Conservation (phyloP, 768 basidiomycete species). For the Chiua virens region DNA sequence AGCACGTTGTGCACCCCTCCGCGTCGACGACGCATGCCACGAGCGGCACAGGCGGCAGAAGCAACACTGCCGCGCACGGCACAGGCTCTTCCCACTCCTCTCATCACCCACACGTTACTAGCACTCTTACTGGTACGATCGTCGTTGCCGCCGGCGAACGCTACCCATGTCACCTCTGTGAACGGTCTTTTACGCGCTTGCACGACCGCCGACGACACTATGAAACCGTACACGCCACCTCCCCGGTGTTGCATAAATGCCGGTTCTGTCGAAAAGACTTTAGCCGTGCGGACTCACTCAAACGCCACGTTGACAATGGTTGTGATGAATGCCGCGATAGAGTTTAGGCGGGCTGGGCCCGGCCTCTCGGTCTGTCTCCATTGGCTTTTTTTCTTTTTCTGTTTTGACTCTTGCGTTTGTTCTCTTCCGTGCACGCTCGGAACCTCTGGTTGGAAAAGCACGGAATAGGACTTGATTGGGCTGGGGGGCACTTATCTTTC, state of each 20-base stretch:
- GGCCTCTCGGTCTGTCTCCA: neutral
- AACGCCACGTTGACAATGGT: constrained; percentile 80
- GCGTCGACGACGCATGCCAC: constrained; percentile 14
- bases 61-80: constrained; percentile 6
- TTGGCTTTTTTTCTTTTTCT: neutral
- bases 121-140: constrained; percentile 15
- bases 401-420: neutral
- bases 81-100: neutral
- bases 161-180: constrained; percentile 71
- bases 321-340: constrained; percentile 62
- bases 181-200: constrained; percentile 75
- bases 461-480: constrained; percentile 10
- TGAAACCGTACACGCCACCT: constrained; percentile 70
- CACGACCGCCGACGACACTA: constrained; percentile 83
- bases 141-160: constrained; percentile 47
- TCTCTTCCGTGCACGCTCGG: neutral
- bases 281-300: constrained; percentile 76
- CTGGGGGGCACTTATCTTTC: constrained; percentile 1
- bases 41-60: constrained; percentile 11
- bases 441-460: constrained; percentile 9
- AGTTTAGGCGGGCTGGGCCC: constrained; percentile 3
- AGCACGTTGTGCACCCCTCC: constrained; percentile 24
- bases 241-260: constrained; percentile 67
- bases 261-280: constrained; percentile 76
- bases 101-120: constrained; percentile 4